A percentile compares a stretch with the other conserved stretches of the same genome.
phyloP scores from a whole-genome alignment of 2,329 filamentous ascomycete species.

The Penicillium sp. region DNA sequence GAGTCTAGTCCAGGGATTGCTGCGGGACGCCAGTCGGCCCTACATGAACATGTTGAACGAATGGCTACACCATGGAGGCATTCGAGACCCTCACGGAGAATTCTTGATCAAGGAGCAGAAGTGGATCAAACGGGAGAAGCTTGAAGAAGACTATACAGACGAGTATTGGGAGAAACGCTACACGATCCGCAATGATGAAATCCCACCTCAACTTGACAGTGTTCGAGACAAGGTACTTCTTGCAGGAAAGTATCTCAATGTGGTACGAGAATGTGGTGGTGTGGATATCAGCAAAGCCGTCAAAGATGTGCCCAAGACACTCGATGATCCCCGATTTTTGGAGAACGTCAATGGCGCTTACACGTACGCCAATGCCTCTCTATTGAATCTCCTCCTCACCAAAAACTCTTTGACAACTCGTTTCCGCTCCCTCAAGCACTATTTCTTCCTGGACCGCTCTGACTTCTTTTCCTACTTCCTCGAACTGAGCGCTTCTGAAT shows the following conservation, averaged over 20 bases:
- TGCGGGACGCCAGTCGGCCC: conserved; percentile 85
- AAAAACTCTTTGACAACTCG: conserved; percentile 87
- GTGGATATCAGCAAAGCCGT: conserved; percentile 90
- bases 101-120: conserved; percentile 96
- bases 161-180: conserved; percentile 99
- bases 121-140: conserved; percentile 83
- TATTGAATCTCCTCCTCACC: conserved; percentile 86
- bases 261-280: conserved; percentile 93
- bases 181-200: conserved; percentile 85
- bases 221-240: conserved; percentile 94
- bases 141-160: conserved; percentile 96
- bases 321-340: conserved; percentile 87
- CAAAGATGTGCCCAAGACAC: conserved; percentile 83
- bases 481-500: conserved; percentile 83
- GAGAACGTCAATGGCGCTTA: conserved; percentile 97
- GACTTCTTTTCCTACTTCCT: conserved; percentile 99
- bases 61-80: conserved; percentile 94
- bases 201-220: conserved; percentile 85
- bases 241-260: conserved; percentile 96
- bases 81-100: conserved; percentile 89
- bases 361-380: conserved; percentile 88
- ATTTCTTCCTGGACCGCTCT: conserved; percentile 97
- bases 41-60: conserved; percentile 99
- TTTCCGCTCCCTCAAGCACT: conserved; percentile 90
- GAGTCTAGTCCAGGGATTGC: conserved; percentile 73